Evolutionary conservation across 2,329 filamentous ascomycete genomes (phyloP).

Genomic region (Ceratocystis lukuohia): DNA sequence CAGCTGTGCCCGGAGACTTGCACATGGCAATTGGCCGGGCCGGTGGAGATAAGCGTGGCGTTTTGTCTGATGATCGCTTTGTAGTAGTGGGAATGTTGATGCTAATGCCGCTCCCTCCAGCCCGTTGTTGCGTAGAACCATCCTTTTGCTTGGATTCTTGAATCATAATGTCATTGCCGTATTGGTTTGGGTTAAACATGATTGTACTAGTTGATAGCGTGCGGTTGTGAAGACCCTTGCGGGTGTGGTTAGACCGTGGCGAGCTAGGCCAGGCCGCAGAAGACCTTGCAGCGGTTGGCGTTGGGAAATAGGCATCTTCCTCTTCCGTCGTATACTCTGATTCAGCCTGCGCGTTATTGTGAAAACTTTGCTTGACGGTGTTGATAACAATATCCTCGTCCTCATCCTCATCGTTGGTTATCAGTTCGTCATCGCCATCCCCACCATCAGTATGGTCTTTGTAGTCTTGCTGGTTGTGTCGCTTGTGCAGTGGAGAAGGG

Average conservation of each 20-base stretch:
- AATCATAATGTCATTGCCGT: constrained; percentile 23
- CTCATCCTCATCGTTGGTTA: constrained; percentile 64
- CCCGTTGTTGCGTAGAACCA: constrained; percentile 17
- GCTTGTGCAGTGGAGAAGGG: constrained; percentile 21
- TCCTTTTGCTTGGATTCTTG: constrained; percentile 17
- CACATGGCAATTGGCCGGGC: constrained; percentile 43
- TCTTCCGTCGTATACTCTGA: constrained; percentile 21
- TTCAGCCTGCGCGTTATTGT: background rate
- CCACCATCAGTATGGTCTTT: constrained; percentile 57
- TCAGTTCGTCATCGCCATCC: constrained; percentile 81
- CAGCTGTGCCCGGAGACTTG: constrained; percentile 21
- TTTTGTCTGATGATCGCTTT: constrained; percentile 37
- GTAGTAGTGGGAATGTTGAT: constrained; percentile 29
- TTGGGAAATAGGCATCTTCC: constrained; percentile 43
- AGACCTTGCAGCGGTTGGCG: constrained; percentile 34
- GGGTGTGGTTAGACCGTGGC: constrained; percentile 25
- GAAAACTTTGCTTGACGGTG: constrained; percentile 20
- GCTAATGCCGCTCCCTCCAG: constrained; percentile 29
- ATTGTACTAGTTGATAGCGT: constrained; percentile 74
- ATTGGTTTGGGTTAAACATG: constrained; percentile 58
- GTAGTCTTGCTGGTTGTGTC: constrained; percentile 34
- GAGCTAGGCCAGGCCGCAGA: constrained; percentile 26
- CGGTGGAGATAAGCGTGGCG: constrained; percentile 30
- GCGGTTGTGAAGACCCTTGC: constrained; percentile 46
- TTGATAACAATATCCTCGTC: constrained; percentile 37